Evolutionary conservation across 495 filamentous ascomycete genomes (phyloP), one percentile per base, ranked within the genome.

Genomic region (Penicillium desertorum): DNA sequence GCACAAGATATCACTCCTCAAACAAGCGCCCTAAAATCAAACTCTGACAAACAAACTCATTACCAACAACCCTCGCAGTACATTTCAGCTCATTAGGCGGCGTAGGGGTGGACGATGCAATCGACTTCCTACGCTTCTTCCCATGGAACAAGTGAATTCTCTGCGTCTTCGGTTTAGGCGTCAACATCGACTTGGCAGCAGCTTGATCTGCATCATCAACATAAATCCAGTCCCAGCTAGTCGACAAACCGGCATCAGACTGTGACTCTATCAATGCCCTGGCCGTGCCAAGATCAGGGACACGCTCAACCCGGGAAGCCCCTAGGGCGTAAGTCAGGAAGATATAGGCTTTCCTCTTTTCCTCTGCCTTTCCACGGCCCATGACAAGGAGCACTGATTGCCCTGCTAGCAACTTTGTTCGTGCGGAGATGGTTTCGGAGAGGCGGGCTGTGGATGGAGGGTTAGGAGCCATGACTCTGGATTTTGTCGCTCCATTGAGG

Each of bases 31-130:
- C 94, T 51, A 96, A 64, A 59, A 98, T 97, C 58, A 98, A 73
- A 69, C 92, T 97, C 76, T 98, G 95, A 55, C 96, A 86, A 30
- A 98, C 83, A 66, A 90, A 84, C 67, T 98, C 92, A 73, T 96
- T 90, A 32, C 86, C 87, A 44, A 96, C 81, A 56, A 90, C 67
- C 67, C 79, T 81, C 37, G 87, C 74, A 62, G 45, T 43, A 45
- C 17, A 53, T 17, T 43, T 23, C 5, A 17, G 19, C 20, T 32
- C 16, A 20, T 12, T 41, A 41, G 22, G 55, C 10, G 39, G n/a
- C 29, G 39, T 45, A 37, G 60, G 67, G 27, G 71, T 71, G 14
- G 65, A 71, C 55, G 79, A 73, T 57, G 77, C 80, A 25, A 81
- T 73, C 60, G 69, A 73, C 51, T 78, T 71, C 73, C 81, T 85